Evolutionary conservation across 2,329 filamentous ascomycete species (phyloP), one percentile per base, ranked within the genome.

Genomic region (Sclerotinia trifoliorum): DNA sequence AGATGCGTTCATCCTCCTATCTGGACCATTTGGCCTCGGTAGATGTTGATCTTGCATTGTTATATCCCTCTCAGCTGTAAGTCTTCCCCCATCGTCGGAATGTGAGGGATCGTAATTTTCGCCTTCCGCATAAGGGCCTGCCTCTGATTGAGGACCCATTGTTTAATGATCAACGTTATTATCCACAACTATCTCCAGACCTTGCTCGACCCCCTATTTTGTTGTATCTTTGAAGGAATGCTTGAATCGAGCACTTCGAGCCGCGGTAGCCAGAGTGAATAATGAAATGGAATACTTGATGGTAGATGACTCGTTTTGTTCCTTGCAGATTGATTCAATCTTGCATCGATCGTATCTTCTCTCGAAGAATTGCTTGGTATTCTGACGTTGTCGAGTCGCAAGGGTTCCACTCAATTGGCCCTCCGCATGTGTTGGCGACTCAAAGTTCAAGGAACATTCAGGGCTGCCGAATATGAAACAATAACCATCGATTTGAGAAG

Each of bases 111-210:
- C 72, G 72, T 74, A 70, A 62, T 70, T 71, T 29, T 70, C 70
- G 42, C 71, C 72, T 57, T 76, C 74, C 24, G 72, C 77, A 71
- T 76, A 77, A 70, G 75, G 74, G 67, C 75, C 75, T 72, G 76
- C 75, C 75, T 79, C 78, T 61, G 77, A 74, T 68, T 78, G 77
- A 73, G 78, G 77, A 72, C 77, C 74, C 78, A 78, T 77, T 70
- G 68, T 75, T 61, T 66, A 44, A 51, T 66, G 62, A 60, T 68
- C 62, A 68, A 51, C 46, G 46, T 39, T 67, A 52, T 67, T 63
- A 67, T n/a, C 65, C 65, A 63, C 65, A 39, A 63, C 32, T 62
- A 52, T 68, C 60, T 64, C 62, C 52, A 39, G 57, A 67, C 49
- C 65, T 67, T 55, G 57, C 48, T 54, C 15, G 49, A 54, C n/a